Evolutionary conservation across 2,329 filamentous ascomycete genomes (phyloP).

Genomic region (Penicillium sp.): DNA sequence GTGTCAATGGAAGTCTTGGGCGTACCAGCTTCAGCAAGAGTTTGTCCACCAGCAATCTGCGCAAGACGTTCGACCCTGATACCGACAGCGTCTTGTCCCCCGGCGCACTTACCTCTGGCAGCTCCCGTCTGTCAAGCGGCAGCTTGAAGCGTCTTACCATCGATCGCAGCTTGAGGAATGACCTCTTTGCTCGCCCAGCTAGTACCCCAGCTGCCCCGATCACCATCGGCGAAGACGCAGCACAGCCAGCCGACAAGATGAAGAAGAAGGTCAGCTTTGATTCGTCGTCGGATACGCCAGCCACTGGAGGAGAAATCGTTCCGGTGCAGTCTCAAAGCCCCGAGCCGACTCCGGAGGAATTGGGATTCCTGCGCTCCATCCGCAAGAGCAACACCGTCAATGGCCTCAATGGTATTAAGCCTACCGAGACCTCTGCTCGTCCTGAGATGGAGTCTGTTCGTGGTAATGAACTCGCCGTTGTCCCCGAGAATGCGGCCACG

Average conservation of each 20-base stretch:
- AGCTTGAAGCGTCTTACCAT: constrained; percentile 85
- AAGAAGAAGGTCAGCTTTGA: constrained; percentile 92
- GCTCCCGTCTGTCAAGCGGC: constrained; percentile 53
- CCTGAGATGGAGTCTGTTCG: constrained; percentile 64
- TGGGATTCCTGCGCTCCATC: constrained; percentile 52
- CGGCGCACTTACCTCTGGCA: constrained; percentile 70
- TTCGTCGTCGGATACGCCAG: no score
- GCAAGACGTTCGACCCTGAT: constrained; percentile 69
- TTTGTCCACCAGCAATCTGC: constrained; percentile 75
- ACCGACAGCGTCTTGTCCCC: constrained; percentile 73
- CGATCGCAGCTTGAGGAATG: constrained; percentile 69
- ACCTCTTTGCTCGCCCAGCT: constrained; percentile 36
- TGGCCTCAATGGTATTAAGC: constrained; percentile 38
- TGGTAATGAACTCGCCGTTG: constrained; percentile 66
- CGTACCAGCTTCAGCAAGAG: constrained; percentile 76
- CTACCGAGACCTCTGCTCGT: constrained; percentile 15
- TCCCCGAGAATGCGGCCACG: constrained; percentile 52
- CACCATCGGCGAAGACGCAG: constrained; percentile 38
- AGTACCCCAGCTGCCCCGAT: constrained; percentile 16
- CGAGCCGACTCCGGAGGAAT: constrained; percentile 51
- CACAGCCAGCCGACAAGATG: constrained; percentile 25
- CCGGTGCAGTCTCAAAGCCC: constrained; percentile 43
- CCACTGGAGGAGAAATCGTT: constrained; percentile 49
- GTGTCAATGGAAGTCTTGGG: constrained; percentile 49
- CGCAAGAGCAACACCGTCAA: constrained; percentile 43